Evolutionary conservation across 306 rosid genomes (phyloP).

Genomic region (Pachyrhizus erosus): DNA sequence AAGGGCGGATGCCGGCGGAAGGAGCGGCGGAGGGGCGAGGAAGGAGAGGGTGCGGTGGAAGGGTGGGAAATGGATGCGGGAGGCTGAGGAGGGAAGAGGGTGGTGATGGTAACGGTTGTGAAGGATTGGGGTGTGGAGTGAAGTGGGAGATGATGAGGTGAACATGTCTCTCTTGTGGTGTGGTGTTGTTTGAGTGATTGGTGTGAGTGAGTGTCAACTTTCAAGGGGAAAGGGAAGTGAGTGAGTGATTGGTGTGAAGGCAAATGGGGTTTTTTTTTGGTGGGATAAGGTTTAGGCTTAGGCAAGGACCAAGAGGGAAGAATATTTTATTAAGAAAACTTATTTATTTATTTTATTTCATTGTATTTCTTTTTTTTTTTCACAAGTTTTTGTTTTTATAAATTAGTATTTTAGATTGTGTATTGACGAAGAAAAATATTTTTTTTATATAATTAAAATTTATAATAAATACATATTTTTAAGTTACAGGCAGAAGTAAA

Average conservation of each 20-base stretch:
- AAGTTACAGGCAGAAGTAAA: too few species aligned
- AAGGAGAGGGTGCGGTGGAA: constrained; percentile 33
- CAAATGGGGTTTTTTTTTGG: background rate
- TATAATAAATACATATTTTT: too few species aligned
- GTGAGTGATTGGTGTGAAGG: background rate
- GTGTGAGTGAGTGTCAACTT: background rate
- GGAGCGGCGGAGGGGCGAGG: constrained; percentile 36
- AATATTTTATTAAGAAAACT: too few species aligned
- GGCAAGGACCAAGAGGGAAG: background rate
- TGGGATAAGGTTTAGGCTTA: constrained; percentile 19
- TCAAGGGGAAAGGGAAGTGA: too few species aligned
- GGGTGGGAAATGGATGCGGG: background rate
- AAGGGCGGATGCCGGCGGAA: background rate
- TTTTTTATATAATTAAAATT: too few species aligned
- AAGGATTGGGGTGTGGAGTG: constrained; percentile 40
- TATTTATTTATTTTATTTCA: too few species aligned
- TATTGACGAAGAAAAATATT: too few species aligned
- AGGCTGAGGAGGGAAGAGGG: background rate
- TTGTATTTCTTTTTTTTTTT: too few species aligned
- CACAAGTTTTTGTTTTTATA: too few species aligned
- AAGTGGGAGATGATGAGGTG: constrained; percentile 26
- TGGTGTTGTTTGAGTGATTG: too few species aligned
- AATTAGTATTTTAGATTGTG: too few species aligned
- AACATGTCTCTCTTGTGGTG: constrained; percentile 26
- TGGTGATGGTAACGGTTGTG: background rate